Percentiles rank a stretch among this genome's conserved stretches.
These are phyloP conservation scores for Lathyrus oleraceus DNA, from an alignment of 306 rosid species.

Conservation along the genomic window DNA sequence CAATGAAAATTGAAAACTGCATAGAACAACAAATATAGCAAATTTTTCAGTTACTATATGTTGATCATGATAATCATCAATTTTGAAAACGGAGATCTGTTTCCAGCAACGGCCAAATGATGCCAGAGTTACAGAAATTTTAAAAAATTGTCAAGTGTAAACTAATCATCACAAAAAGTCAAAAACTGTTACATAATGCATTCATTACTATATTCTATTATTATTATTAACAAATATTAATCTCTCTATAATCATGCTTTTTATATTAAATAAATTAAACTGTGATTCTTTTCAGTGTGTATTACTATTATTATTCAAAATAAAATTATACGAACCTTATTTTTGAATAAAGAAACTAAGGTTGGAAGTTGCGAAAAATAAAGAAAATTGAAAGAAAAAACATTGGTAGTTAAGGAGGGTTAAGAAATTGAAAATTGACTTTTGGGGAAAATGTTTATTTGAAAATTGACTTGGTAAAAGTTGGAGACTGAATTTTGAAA, in stretches of 20 bases:
- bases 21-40: neutral
- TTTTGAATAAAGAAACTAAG: too few relatives aligned
- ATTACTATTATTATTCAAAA: neutral
- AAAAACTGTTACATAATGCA: constrained; percentile 3
- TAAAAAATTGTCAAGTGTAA: neutral
- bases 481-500: neutral
- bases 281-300: neutral
- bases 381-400: neutral
- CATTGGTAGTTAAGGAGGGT: neutral
- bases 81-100: constrained; percentile 28
- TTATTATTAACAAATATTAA: too few relatives aligned
- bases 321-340: neutral
- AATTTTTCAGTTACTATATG: constrained; percentile 4
- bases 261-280: neutral
- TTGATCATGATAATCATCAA: neutral
- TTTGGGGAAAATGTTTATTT: neutral
- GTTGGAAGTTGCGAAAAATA: neutral
- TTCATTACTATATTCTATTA: neutral
- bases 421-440: neutral
- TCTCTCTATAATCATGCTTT: too few relatives aligned
- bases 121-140: constrained; percentile 8
- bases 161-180: constrained; percentile 30
- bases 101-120: constrained; percentile 25
- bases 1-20: neutral
- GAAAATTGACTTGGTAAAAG: neutral